phyloP scores from a whole-genome alignment of 1,284 basidiomycete species.

The Apiotrichum montevideense region DNA sequence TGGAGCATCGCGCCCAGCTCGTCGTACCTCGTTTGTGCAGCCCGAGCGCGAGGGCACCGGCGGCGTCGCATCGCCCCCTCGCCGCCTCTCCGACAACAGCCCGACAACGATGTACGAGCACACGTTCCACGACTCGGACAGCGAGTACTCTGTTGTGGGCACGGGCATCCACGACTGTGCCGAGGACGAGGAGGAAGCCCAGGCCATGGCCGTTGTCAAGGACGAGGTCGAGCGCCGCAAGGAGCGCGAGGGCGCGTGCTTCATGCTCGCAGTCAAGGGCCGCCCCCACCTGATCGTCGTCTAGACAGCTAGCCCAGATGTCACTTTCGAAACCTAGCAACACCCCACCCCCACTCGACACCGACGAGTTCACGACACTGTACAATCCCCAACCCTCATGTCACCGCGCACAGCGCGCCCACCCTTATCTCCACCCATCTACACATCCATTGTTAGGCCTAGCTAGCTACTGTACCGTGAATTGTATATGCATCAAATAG shows the following conservation, averaged over 20 bases:
- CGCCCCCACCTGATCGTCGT: conserved; percentile 41
- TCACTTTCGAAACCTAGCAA: too few relatives aligned
- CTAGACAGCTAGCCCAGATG: conserved; percentile 6
- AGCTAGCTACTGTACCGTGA: not conserved
- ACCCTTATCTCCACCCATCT: not conserved
- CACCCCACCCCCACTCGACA: not conserved
- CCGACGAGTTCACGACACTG: not conserved
- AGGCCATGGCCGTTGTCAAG: conserved; percentile 31
- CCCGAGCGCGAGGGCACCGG: conserved; percentile 9
- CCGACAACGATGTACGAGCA: not conserved
- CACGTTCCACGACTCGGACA: conserved; percentile 20
- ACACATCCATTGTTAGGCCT: not conserved
- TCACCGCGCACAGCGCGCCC: not conserved
- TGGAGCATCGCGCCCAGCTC: conserved; percentile 15
- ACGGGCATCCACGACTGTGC: conserved; percentile 14
- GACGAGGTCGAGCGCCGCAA: conserved; percentile 31
- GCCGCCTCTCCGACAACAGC: not conserved
- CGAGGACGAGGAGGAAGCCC: conserved; percentile 37
- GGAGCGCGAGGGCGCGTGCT: conserved; percentile 35
- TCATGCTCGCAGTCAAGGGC: conserved; percentile 41
- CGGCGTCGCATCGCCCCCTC: conserved; percentile 4
- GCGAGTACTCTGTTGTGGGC: conserved; percentile 16
- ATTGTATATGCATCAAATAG: not conserved
- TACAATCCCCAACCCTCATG: not conserved
- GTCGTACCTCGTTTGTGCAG: conserved; percentile 28